Evolutionary conservation across 2,329 filamentous ascomycete genomes (phyloP).

Genomic region (Ceratocystis eucalypticola): DNA sequence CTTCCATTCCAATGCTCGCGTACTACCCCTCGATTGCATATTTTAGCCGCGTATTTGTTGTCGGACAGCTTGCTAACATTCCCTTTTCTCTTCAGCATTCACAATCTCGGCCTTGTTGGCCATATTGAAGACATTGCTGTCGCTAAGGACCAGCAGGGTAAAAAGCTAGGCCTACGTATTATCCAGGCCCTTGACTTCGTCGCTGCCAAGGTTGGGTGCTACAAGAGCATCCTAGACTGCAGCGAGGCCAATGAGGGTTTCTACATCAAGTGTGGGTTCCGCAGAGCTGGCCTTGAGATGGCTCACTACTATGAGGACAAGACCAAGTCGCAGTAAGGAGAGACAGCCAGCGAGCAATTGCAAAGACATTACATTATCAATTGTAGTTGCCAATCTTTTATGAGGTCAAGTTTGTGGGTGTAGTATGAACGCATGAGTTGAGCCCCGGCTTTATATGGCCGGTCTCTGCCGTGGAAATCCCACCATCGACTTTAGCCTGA

Average conservation of each 20-base stretch:
- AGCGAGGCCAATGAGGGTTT: slow-evolving; percentile 94
- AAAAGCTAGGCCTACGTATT: slow-evolving; percentile 83
- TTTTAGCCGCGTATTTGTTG: not conserved
- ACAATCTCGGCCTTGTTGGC: slow-evolving; percentile 68
- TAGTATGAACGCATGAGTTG: not conserved
- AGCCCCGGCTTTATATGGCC: not conserved
- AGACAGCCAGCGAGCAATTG: not conserved
- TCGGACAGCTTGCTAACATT: not conserved
- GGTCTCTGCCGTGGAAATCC: not conserved
- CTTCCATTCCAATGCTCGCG: not conserved
- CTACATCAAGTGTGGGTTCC: slow-evolving; percentile 95
- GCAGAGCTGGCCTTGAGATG: slow-evolving; percentile 87
- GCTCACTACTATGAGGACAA: slow-evolving; percentile 75
- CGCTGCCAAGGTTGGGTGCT: slow-evolving; percentile 79
- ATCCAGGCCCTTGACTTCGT: slow-evolving; percentile 89
- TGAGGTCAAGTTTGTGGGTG: not conserved
- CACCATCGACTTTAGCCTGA: not conserved
- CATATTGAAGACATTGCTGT: slow-evolving; percentile 98
- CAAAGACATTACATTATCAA: too few species aligned
- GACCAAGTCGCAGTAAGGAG: slow-evolving; percentile 29
- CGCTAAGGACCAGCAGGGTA: slow-evolving; percentile 87
- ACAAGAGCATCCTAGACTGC: slow-evolving; percentile 95
- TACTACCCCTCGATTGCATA: not conserved
- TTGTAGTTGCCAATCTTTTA: not conserved
- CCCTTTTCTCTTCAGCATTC: slow-evolving; percentile 42